Base-by-base conservation (phyloP, 768 basidiomycete species). In the Trametes cinnabarina region DNA sequence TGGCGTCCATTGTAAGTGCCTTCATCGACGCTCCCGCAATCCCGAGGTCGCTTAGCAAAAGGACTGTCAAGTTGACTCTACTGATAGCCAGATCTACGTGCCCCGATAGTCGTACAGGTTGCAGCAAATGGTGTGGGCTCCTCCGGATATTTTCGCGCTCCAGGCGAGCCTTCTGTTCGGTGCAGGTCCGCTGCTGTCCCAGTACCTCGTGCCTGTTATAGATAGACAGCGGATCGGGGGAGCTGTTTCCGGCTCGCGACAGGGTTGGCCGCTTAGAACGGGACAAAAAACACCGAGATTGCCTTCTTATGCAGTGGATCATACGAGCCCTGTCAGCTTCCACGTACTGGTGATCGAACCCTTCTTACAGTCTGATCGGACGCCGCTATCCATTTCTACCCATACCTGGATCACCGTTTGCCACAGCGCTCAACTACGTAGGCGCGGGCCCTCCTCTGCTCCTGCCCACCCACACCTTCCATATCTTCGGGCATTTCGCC, bases 401-500 rank as follows among this genome's bases (percentile, higher is more conserved):
- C 26, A 4, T 25, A 30, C 25, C 3, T 28, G 20, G 39, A 35
- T 74, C 68, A 82, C 20, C 81, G 77, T 63, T 78, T 77, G 43
- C 91, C 91, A 70, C 90, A 93, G 25, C 74, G 77, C 58, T 88
- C 82, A 52, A 86, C 76, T 43, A 97, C 85, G 75, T 94, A 91
- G 57, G 82, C 78, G 62, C 81, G 83, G 22, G 86, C 93, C 58
- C 83, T 80, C 68, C 82, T 87, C 76, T 97, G 94, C 73, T 97
- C 95, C 56, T 80, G 73, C 14, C 89, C 92, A n/a, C 93, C 92
- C 0, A 98, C 93, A 4, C 96, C 96, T 42, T 86, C 84, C 28
- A 96, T 80, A 55, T 91, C 82, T 73, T 98, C 96, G 19, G 96
- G 88, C n/a, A 83, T 85, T 72, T 88, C 82, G 22, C 84, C 83